Conservation (phyloP, 2,329 filamentous ascomycete species). For the Cercospora sp. region DNA sequence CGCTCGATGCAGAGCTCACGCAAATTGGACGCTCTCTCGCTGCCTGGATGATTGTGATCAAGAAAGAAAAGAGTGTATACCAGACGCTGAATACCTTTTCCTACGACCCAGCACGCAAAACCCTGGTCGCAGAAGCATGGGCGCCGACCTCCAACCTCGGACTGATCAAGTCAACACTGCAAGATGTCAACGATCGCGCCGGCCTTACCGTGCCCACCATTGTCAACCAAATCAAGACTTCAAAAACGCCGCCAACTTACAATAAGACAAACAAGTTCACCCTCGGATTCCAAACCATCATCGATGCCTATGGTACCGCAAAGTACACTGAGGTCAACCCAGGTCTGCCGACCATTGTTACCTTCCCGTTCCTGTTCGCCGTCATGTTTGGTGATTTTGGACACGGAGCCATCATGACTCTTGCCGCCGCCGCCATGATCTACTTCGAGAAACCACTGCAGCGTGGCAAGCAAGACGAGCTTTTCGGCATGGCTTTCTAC, state of each 20-base stretch:
- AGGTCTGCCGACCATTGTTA: constrained; percentile 90
- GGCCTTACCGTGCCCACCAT: constrained; percentile 97
- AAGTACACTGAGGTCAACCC: constrained; percentile 98
- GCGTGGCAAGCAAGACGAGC: constrained; percentile 88
- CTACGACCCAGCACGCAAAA: constrained; percentile 92
- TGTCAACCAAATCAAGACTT: constrained; percentile 95
- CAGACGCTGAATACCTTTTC: constrained; percentile 94
- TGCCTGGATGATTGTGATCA: constrained; percentile 95
- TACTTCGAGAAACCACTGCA: constrained; percentile 85
- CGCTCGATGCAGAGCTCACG: constrained; percentile 85
- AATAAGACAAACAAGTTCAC: constrained; percentile 99
- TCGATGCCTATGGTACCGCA: constrained; percentile 95
- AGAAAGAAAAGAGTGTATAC: constrained; percentile 98
- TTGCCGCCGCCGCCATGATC: constrained; percentile 86
- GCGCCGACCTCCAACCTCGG: constrained; percentile 88
- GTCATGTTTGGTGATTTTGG: constrained; percentile 99
- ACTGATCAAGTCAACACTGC: constrained; percentile 86
- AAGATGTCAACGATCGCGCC: constrained; percentile 94
- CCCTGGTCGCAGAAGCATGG: constrained; percentile 96
- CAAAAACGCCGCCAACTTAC: constrained; percentile 96
- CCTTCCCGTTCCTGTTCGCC: constrained; percentile 98
- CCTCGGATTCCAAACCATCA: constrained; percentile 96
- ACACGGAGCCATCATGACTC: constrained; percentile 85
- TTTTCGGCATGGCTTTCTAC: constrained; percentile 98
- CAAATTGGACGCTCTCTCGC: constrained; percentile 91